phyloP scores from a whole-genome alignment of 768 basidiomycete genomes.

The Lactarius indigo region DNA sequence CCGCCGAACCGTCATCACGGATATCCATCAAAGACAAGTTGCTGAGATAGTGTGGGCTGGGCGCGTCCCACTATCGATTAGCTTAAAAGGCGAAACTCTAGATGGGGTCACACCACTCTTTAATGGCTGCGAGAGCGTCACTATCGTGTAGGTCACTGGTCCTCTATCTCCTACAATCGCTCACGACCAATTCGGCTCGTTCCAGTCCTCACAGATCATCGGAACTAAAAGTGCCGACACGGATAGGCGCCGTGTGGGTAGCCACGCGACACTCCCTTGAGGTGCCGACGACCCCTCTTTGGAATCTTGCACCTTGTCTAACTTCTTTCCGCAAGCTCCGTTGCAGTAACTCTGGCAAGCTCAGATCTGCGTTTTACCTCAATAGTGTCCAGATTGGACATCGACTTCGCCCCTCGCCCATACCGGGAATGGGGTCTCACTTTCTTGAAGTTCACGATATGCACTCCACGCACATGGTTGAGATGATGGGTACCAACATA shows the following conservation, averaged over 20 bases:
- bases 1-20: conserved; percentile 17
- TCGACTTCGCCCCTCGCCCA: conserved; percentile 5
- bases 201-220: conserved; percentile 6
- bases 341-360: conserved; percentile 1
- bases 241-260: conserved; percentile 20
- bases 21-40: conserved; percentile 10
- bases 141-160: conserved; percentile 11
- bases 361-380: conserved; percentile 19
- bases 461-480: conserved; percentile 12
- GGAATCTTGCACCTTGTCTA: background rate
- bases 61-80: conserved; percentile 19
- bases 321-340: conserved; percentile 11
- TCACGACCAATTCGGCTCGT: background rate
- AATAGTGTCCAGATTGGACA: conserved; percentile 13
- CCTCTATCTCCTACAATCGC: background rate
- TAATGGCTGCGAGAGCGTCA: conserved; percentile 19
- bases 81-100: conserved; percentile 16
- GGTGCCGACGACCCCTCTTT: background rate
- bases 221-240: conserved; percentile 20
- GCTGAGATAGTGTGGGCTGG: conserved; percentile 25
- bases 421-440: conserved; percentile 16
- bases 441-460: conserved; percentile 10
- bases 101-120: conserved; percentile 13
- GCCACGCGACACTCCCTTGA: conserved; percentile 19
- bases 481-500: conserved; percentile 20